These are phyloP conservation scores for Apophysomyces trapeziformis DNA, from an alignment of 371 early-diverging fungal species.

Conservation along the genomic window DNA sequence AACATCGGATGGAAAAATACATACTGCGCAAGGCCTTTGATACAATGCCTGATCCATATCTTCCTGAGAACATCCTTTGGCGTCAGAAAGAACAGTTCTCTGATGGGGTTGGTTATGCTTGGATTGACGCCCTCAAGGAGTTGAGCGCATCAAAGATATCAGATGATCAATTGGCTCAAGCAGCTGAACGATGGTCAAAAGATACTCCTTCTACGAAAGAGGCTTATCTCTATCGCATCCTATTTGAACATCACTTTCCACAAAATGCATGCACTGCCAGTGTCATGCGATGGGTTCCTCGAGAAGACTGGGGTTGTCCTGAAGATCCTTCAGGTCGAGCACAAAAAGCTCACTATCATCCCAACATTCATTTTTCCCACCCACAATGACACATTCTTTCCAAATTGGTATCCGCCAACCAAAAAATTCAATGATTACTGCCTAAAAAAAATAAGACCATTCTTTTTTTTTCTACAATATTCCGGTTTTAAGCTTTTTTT, in stretches of 20 bases:
- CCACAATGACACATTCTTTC: too few species aligned
- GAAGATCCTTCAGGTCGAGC: constrained; percentile 98
- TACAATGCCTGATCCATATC: constrained; percentile 67
- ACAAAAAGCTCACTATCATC: constrained; percentile 75
- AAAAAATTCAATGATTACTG: too few species aligned
- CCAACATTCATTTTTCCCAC: too few species aligned
- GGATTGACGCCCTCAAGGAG: constrained; percentile 93
- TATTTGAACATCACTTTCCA: constrained; percentile 94
- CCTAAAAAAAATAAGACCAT: too few species aligned
- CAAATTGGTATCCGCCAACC: too few species aligned
- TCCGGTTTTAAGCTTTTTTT: too few species aligned
- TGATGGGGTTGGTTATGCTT: constrained; percentile 96
- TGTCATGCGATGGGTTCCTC: constrained; percentile 95
- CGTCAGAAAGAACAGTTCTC: constrained; percentile 98
- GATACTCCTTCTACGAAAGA: constrained; percentile 96
- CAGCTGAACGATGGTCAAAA: constrained; percentile 75
- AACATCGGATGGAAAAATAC: constrained; percentile 85
- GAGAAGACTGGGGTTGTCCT: constrained; percentile 96
- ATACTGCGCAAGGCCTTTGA: constrained; percentile 87
- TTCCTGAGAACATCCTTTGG: constrained; percentile 92
- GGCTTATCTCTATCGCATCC: constrained; percentile 91
- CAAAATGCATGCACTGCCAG: constrained; percentile 85
- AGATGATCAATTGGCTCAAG: constrained; percentile 76
- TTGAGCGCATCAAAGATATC: constrained; percentile 70
- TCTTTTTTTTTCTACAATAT: too few species aligned